phyloP scores from a whole-genome alignment of 2,329 filamentous ascomycete genomes.

The Pestalotiopsis sp. region DNA sequence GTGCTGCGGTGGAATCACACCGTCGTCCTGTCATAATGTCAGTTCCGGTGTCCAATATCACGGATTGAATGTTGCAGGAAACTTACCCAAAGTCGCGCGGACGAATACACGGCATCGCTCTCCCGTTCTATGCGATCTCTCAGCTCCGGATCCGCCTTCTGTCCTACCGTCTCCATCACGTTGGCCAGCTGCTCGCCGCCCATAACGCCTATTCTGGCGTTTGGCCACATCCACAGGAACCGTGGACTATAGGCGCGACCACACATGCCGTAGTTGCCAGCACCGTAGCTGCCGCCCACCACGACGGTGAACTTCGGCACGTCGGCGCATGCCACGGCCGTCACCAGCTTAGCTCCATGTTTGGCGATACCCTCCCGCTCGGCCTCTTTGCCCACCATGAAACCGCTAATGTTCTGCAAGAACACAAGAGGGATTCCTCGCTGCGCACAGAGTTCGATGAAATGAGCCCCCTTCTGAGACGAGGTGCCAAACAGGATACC shows the following conservation, averaged over 20 bases:
- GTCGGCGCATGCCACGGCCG: constrained; percentile 88
- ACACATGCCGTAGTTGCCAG: constrained; percentile 98
- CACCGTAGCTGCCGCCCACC: constrained; percentile 89
- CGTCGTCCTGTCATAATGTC: constrained; percentile 60
- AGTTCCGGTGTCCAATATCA: not conserved
- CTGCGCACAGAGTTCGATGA: constrained; percentile 92
- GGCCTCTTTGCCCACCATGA: constrained; percentile 95
- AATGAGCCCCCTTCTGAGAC: constrained; percentile 92
- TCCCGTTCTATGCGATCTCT: constrained; percentile 85
- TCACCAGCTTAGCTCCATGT: constrained; percentile 95
- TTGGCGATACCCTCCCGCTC: constrained; percentile 96
- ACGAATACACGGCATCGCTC: constrained; percentile 86
- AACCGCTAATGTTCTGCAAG: constrained; percentile 94
- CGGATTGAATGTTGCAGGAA: not conserved
- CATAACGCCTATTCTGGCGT: constrained; percentile 96
- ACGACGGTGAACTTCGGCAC: constrained; percentile 98
- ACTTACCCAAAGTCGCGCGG: constrained; percentile 82
- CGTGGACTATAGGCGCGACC: constrained; percentile 90
- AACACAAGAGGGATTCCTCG: constrained; percentile 89
- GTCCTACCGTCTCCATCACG: constrained; percentile 94
- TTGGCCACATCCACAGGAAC: constrained; percentile 97
- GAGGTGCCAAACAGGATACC: constrained; percentile 91
- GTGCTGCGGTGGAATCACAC: constrained; percentile 76
- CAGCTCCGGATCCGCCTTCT: constrained; percentile 76
- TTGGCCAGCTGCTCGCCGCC: constrained; percentile 86